Evolutionary conservation across 2,329 filamentous ascomycete species (phyloP), one percentile per base, ranked within the genome.

Genomic region (Alternaria conjuncta): DNA sequence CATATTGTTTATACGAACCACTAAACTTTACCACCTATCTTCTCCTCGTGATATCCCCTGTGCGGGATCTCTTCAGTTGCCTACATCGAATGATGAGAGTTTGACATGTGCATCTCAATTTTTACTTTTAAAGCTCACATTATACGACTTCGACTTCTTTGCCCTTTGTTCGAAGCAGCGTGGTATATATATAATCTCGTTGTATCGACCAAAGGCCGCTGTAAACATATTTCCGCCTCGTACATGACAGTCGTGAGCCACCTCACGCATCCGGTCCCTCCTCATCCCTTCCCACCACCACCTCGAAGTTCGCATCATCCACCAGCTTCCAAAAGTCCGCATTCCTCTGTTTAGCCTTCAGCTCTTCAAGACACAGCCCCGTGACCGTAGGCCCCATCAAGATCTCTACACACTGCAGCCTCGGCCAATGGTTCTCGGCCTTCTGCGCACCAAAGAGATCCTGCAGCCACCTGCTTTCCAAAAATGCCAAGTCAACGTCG

Each of bases 401-500:
- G 0, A 70, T 57, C 43, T 69, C 64, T 4, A 70, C 15, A 9
- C 26, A 21, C 13, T 23, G 15, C n/a, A 70, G 47, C 1, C 55
- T 26, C 2, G 58, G 60, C 60, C 60, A 67, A 8, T 28, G 30
- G 6, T n/a, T 30, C 12, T 25, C 56, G 0, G 13, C 30, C 25
- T 54, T 50, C 18, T 64, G 66, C 23, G 50, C 55, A 9, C n/a
- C 5, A 15, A 70, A 63, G 1, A 69, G 44, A 3, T 59, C 64
- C 9, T 57, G 25, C 15, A 70, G 20, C 66, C 64, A 70, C 1
- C 11, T 11, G 2, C 61, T 59, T 6, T 45, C 25, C 9, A 69
- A 36, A 13, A 70, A 51, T 4, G 26, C 15, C 9, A 44, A 36
- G 32, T 67, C 58, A 12, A 59, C 64, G 15, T 70, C 68, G 10